phyloP scores from a whole-genome alignment of 208 protist species.

The Crithidia sp. region DNA sequence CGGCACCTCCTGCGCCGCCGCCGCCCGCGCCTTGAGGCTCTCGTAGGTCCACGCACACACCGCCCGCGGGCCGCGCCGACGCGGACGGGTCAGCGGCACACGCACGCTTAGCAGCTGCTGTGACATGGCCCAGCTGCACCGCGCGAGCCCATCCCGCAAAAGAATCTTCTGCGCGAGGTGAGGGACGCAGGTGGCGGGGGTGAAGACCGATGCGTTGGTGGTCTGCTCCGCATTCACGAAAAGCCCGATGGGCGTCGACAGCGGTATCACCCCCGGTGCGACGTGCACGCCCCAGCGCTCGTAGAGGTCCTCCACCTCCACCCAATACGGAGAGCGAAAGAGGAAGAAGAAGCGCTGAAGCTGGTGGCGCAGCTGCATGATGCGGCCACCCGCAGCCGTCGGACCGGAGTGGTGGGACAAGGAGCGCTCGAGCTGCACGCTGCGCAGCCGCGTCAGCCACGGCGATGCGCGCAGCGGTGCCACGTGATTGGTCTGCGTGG shows the following conservation, averaged over 20 bases:
- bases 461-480: background rate
- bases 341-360: slow-evolving; percentile 5
- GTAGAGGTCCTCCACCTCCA: slow-evolving; percentile 27
- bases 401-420: no score
- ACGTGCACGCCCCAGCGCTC: slow-evolving; percentile 48
- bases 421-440: background rate
- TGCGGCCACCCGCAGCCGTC: background rate
- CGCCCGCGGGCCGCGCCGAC: background rate
- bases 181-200: slow-evolving; percentile 34
- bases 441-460: slow-evolving; percentile 27
- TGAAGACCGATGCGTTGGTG: slow-evolving; percentile 57
- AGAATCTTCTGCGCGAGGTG: slow-evolving; percentile 34
- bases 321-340: slow-evolving; percentile 63
- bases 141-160: background rate
- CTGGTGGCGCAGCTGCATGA: background rate
- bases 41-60: slow-evolving; percentile 21
- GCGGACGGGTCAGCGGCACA: background rate
- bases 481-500: no score
- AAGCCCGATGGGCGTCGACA: background rate
- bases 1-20: slow-evolving; percentile 22
- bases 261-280: slow-evolving; percentile 21
- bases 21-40: slow-evolving; percentile 17
- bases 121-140: slow-evolving; percentile 13
- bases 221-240: slow-evolving; percentile 70
- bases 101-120: slow-evolving; percentile 21